Base-by-base conservation (phyloP, 208 protist genomes). In the Trypanosomatidae sp. region DNA sequence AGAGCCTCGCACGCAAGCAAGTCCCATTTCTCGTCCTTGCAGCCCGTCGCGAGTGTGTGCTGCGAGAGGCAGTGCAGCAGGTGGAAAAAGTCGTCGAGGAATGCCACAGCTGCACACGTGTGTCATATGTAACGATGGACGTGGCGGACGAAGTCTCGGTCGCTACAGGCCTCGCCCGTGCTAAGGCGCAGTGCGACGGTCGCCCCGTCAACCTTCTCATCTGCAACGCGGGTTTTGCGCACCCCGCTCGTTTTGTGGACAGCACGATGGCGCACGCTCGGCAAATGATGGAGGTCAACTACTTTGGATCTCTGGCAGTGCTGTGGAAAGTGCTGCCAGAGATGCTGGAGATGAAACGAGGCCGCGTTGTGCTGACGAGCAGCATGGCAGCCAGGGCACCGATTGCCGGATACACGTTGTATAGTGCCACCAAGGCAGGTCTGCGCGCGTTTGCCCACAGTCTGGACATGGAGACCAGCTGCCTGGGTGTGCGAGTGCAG, bases 201-300 rank as follows among this genome's bases (percentile, higher is more conserved):
- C 67, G n/a, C 13, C 59, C 41, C 36, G 62, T 95, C 52, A 86
- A 95, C 73, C 80, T 94, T 12, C 74, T 98, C 28, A 87, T 97
- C 69, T 93, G 88, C 82, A 92, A 87, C 69, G 93, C 93, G 36
- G 95, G 95, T 36, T 91, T 94, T 58, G 84, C 92, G 12, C 69
- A 90, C 62, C 95, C 95, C 8, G 76, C 82, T 19, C 93, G 93
- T 41, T 96, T 97, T 80, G 30, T 92, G 15, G 88, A 97, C 62
- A 85, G 83, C 72, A 75, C 85, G 2, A 74, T 87, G 50, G 62
- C 62, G 41, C 82, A 95, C 49, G 90, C 83, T 2, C 66, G 82
- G 65, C 49, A 74, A 44, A 91, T 94, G 85, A 94, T 98, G 91
- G 76, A 97, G 53, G 76, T 93, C 19, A 97, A 98, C 83, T 97